Evolutionary conservation across 2,329 filamentous ascomycete genomes (phyloP).

Genomic region (Fusarium luffae): DNA sequence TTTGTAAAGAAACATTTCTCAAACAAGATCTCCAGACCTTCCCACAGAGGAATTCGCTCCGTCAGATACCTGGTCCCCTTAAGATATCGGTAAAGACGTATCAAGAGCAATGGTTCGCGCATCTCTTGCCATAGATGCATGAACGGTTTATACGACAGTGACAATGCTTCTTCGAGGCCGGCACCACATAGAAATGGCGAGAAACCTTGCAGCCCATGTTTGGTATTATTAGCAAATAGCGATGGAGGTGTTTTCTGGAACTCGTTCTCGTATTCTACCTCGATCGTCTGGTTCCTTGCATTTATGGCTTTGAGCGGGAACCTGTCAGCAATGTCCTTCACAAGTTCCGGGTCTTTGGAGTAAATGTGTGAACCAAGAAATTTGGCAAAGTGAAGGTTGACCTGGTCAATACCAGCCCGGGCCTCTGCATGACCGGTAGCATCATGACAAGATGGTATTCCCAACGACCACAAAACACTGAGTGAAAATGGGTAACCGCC

Average conservation of each 20-base stretch:
- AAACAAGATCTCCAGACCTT: conserved; percentile 39
- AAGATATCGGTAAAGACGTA: conserved; percentile 48
- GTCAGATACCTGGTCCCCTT: not conserved
- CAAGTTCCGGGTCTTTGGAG: not conserved
- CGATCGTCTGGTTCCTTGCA: not conserved
- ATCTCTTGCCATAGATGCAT: conserved; percentile 55
- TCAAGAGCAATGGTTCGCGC: conserved; percentile 52
- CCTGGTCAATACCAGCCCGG: too few relatives aligned
- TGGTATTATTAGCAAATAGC: not conserved
- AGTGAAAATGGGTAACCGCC: conserved; percentile 12
- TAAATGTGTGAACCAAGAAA: not conserved
- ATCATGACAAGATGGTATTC: not conserved
- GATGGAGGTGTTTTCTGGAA: not conserved
- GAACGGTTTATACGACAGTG: conserved; percentile 50
- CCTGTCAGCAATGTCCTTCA: too few relatives aligned
- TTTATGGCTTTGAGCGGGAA: too few relatives aligned
- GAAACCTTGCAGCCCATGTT: conserved; percentile 59
- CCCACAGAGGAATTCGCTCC: conserved; percentile 47
- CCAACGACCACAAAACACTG: too few relatives aligned
- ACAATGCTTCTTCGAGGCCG: conserved; percentile 57
- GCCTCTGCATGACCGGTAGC: not conserved
- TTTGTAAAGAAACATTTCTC: not conserved
- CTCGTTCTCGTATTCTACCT: conserved; percentile 1
- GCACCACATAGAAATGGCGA: conserved; percentile 61
- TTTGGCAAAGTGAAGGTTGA: not conserved